Evolutionary conservation across 768 basidiomycete genomes (phyloP), one percentile per base, ranked within the genome.

Genomic region (Boletus pseudopeckii): DNA sequence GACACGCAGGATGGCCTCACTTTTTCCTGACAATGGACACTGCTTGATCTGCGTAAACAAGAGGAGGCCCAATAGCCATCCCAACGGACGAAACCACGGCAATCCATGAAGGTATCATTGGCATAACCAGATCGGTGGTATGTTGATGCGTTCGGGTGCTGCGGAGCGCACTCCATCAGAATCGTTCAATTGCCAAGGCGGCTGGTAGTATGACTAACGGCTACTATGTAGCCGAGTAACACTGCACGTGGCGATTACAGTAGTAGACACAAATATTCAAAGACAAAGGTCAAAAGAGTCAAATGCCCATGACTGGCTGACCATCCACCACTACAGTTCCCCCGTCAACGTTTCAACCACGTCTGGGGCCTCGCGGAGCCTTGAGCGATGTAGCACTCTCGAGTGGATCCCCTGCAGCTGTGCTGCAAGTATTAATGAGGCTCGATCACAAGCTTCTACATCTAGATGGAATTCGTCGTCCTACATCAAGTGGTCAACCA

Each of bases 41-140:
- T 0, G 88, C 84, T 69, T 91, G 88, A 73, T 92, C 91, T 39
- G 81, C 86, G 60, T 93, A 93, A 13, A 92, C 90, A 52, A 93
- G 75, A 15, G 91, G 88, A 22, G 90, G 89, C 7, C 86, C 90
- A 18, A 92, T 73, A 24, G 90, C 91, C 90, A 92, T 92, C 36
- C 88, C 88, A 41, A 88, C 64, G 13, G 89, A 88, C 11, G 88
- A 85, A 8, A 75, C 57, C 11, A 76, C 81, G 15, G 86, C 81
- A n/a, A 91, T 53, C 90, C 89, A 92, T 61, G 78, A 67, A 39
- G 79, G 70, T 48, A 74, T 59, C 72, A 79, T 76, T 52, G 28
- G 18, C 22, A 38, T 22, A 17, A 53, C 32, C 14, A 28, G 33
- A 42, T 49, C 17, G 30, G 30, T 32, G 30, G 8, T 45, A 26